Evolutionary conservation across 75 land plant species (phyloP), one percentile per base, ranked within the genome.

Genomic region (Chamaecyparis obtusa): DNA sequence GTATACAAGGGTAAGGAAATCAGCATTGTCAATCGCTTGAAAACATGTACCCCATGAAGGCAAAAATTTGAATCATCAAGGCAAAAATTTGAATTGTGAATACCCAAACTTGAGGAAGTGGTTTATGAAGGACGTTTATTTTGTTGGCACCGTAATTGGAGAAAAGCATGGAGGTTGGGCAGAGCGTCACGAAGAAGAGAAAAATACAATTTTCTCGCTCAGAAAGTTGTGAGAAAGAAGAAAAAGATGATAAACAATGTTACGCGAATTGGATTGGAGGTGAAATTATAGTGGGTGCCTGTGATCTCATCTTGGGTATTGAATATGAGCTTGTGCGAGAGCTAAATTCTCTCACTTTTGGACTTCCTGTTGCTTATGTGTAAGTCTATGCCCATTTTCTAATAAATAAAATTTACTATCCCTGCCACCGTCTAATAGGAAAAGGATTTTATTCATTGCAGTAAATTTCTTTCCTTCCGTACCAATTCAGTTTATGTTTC

Each of bases 301-400:
- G 84, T 87, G 89, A 89, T 5, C 87, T 67, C 37, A 87, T 89
- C 15, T 71, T 89, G 84, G 78, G 81, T 27, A 80, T 87, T 33
- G 88, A 80, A 79, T 84, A 89, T n/a, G 87, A 89, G 17, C 39
- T 89, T 83, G 89, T 89, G 48, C 84, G 41, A 60, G 82, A 64
- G 30, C 89, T 89, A 44, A 21, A 74, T 17, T 81, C 83, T 15
- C 87, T 86, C 14, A 86, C 14, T 55, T 89, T 89, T 56, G 86
- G 86, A 35, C 77, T 83, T 9, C 89, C 89, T 44, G 87, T 89
- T 64, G 87, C 89, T 79, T 89, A 51, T 57, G 87, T 89, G 89
- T 89, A 87, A 41, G 88, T 39, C 17, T 32, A 37, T 46, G 44
- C 64, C 35, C 69, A 24, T 60, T 24, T 60, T 21, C 8, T 60